phyloP scores from a whole-genome alignment of 2,329 filamentous ascomycete species.

The Nigrospora oryzae region DNA sequence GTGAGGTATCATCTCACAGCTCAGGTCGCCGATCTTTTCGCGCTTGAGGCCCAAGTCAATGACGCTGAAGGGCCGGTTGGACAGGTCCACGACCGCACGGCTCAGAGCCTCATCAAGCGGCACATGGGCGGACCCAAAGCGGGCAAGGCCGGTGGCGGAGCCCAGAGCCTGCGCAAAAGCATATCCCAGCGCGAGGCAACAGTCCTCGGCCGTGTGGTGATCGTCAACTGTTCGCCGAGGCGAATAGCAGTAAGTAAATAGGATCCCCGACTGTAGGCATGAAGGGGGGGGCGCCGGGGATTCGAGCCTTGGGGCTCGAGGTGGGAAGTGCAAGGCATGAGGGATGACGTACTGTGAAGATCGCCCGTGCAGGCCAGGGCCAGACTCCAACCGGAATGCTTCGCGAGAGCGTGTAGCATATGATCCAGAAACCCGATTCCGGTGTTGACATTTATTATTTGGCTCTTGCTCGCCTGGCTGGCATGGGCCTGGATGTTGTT shows the following conservation, averaged over 20 bases:
- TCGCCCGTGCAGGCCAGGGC: conserved; percentile 78
- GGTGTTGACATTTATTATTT: conserved; percentile 81
- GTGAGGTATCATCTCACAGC: conserved; percentile 95
- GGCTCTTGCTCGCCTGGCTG: conserved; percentile 72
- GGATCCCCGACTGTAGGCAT: no score
- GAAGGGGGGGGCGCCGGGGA: no score
- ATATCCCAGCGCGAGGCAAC: conserved; percentile 80
- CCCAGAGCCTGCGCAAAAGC: conserved; percentile 79
- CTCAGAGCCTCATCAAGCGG: conserved; percentile 94
- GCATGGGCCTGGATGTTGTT: conserved; percentile 60
- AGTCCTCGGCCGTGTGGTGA: conserved; percentile 96
- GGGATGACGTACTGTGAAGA: conserved; percentile 63
- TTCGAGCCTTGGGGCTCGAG: no score
- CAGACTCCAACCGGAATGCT: conserved; percentile 92
- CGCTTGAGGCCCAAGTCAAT: conserved; percentile 77
- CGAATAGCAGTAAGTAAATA: no score
- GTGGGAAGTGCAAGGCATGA: not conserved
- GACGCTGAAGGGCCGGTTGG: conserved; percentile 81
- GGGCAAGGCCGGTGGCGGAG: conserved; percentile 69
- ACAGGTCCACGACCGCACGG: conserved; percentile 88
- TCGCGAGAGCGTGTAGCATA: conserved; percentile 94
- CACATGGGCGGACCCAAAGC: conserved; percentile 87
- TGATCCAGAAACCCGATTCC: conserved; percentile 98
- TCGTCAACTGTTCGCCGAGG: conserved; percentile 64
- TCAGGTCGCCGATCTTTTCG: conserved; percentile 90